Evolutionary conservation across 1,139 yeast species (phyloP).

Genomic region (Yamadazyma trypodendri): DNA sequence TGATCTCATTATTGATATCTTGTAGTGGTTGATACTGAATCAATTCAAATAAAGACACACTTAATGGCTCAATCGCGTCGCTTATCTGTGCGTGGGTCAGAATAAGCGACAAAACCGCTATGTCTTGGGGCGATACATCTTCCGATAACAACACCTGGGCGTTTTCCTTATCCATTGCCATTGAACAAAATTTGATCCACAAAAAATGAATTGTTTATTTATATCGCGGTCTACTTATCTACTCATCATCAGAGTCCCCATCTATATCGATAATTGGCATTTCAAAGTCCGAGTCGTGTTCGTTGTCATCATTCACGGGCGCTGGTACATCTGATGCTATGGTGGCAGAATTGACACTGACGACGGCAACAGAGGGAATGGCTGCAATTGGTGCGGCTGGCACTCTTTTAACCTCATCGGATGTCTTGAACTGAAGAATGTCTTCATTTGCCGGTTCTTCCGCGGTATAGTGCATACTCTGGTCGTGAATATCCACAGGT

Average conservation of each 20-base stretch:
- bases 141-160: slow-evolving; percentile 23
- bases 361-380: not conserved
- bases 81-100: slow-evolving; percentile 10
- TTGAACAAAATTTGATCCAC: not conserved
- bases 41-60: slow-evolving; percentile 18
- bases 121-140: slow-evolving; percentile 36
- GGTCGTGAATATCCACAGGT: slow-evolving; percentile 5
- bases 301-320: slow-evolving; percentile 1
- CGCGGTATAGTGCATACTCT: slow-evolving; percentile 13
- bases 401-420: slow-evolving; percentile 1
- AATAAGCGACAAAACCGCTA: slow-evolving; percentile 23
- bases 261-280: slow-evolving; percentile 55
- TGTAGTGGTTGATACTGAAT: slow-evolving; percentile 27
- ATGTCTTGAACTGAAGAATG: slow-evolving; percentile 10
- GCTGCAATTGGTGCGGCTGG: not conserved
- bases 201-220: slow-evolving; percentile 2
- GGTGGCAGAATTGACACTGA: not conserved
- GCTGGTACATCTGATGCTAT: not conserved
- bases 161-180: slow-evolving; percentile 8
- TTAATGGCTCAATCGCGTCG: slow-evolving; percentile 17
- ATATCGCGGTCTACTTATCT: slow-evolving; percentile 8
- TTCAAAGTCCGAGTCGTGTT: slow-evolving; percentile 52
- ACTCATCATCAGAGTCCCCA: slow-evolving; percentile 28
- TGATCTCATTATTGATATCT: slow-evolving; percentile 18
- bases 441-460: slow-evolving; percentile 5